phyloP scores from a whole-genome alignment of 2,329 filamentous ascomycete genomes.

The Calonectria pseudoreteaudii region DNA sequence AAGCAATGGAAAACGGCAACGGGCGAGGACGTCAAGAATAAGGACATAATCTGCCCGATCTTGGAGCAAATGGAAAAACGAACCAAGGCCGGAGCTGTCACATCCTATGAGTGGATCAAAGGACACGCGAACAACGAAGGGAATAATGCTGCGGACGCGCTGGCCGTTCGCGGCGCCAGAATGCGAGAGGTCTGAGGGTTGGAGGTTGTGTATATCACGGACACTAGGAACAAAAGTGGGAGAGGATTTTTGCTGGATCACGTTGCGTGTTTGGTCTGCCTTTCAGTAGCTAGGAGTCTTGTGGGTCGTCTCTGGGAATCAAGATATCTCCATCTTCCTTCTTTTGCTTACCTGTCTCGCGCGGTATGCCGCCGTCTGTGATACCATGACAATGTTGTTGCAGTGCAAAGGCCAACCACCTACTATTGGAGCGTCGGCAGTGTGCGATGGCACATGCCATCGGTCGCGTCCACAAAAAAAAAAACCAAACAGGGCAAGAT shows the following conservation, averaged over 20 bases:
- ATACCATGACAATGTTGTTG: neutral
- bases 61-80: constrained; percentile 78
- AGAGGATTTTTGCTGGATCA: constrained; percentile 10
- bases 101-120: constrained; percentile 89
- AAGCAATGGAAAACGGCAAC: constrained; percentile 82
- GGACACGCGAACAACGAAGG: constrained; percentile 80
- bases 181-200: constrained; percentile 32
- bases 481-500: neutral
- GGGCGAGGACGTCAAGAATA: constrained; percentile 83
- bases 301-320: neutral
- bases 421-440: neutral
- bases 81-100: constrained; percentile 68
- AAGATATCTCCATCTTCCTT: neutral
- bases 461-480: no score
- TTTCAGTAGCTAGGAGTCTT: constrained; percentile 25
- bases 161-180: constrained; percentile 70
- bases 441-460: neutral
- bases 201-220: constrained; percentile 6
- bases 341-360: neutral
- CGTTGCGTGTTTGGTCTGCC: constrained; percentile 12
- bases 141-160: constrained; percentile 82
- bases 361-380: neutral
- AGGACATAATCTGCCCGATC: constrained; percentile 82
- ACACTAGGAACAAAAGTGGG: constrained; percentile 7
- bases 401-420: neutral